Evolutionary conservation across 2,329 filamentous ascomycete species (phyloP).

Genomic region (Ophiocordyceps australis): DNA sequence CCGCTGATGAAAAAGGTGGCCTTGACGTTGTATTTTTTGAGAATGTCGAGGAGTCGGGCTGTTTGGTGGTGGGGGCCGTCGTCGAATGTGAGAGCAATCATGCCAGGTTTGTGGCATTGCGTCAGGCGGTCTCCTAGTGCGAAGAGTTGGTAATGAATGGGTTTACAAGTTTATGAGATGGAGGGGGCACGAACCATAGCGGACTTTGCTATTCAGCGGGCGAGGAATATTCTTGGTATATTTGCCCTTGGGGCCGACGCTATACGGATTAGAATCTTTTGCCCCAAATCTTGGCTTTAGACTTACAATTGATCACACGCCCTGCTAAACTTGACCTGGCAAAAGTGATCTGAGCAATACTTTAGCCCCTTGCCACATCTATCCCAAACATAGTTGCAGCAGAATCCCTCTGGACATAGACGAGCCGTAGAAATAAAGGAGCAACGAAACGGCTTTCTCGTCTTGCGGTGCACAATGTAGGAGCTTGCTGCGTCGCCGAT

Average conservation of each 20-base stretch:
- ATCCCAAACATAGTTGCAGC: too few species aligned
- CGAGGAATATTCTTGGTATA: conserved; percentile 13
- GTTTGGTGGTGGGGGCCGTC: conserved; percentile 27
- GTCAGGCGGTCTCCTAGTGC: too few species aligned
- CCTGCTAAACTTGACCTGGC: conserved; percentile 19
- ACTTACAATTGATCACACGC: conserved; percentile 22
- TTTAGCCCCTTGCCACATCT: conserved; percentile 16
- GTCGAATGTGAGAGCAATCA: conserved; percentile 26
- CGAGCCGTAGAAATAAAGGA: too few species aligned
- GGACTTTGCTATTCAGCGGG: conserved; percentile 13
- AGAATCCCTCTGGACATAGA: too few species aligned
- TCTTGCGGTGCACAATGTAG: too few species aligned
- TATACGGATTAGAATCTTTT: conserved; percentile 6
- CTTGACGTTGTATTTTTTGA: conserved; percentile 12
- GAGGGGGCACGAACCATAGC: conserved; percentile 12
- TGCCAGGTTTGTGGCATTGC: conserved; percentile 14
- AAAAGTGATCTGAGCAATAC: conserved; percentile 17
- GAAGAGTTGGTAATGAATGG: too few species aligned
- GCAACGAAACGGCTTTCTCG: too few species aligned
- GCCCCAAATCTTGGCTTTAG: background rate
- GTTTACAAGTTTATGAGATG: background rate
- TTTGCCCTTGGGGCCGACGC: conserved; percentile 12
- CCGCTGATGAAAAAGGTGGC: conserved; percentile 24
- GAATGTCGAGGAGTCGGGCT: conserved; percentile 17
- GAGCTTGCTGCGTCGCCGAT: too few species aligned